phyloP scores from a whole-genome alignment of 1,139 yeast genomes.

The Nakaseomyces bracarensis region DNA sequence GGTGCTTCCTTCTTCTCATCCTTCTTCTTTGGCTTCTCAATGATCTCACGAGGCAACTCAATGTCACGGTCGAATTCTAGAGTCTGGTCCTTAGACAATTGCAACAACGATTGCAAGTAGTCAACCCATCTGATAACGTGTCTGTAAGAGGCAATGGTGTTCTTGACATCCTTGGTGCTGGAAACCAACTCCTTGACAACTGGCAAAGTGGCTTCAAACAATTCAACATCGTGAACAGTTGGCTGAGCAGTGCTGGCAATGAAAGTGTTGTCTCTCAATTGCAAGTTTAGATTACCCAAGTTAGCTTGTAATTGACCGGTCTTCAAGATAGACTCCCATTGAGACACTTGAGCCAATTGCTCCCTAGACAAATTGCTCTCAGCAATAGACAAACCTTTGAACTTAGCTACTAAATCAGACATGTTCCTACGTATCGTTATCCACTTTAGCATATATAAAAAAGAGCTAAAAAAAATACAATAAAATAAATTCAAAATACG shows the following conservation, averaged over 20 bases:
- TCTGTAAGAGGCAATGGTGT: slow-evolving; percentile 49
- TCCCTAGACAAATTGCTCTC: slow-evolving; percentile 34
- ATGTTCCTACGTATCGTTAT: slow-evolving; percentile 21
- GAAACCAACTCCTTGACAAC: slow-evolving; percentile 47
- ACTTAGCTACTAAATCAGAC: slow-evolving; percentile 40
- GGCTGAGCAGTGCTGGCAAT: slow-evolving; percentile 54
- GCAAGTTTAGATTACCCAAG: slow-evolving; percentile 54
- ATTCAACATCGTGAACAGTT: slow-evolving; percentile 57
- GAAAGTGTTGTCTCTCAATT: slow-evolving; percentile 62
- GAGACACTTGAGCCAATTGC: slow-evolving; percentile 68
- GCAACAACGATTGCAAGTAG: slow-evolving; percentile 60
- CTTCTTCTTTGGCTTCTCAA: slow-evolving; percentile 48
- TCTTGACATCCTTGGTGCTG: slow-evolving; percentile 30
- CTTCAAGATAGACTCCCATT: slow-evolving; percentile 66
- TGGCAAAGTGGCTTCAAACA: slow-evolving; percentile 59
- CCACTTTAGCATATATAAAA: slow-evolving; percentile 1
- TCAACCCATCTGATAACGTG: slow-evolving; percentile 91
- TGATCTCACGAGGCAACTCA: slow-evolving; percentile 60
- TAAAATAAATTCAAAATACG: no score
- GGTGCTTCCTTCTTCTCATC: slow-evolving; percentile 31
- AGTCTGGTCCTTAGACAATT: slow-evolving; percentile 46
- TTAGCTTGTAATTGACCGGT: slow-evolving; percentile 48
- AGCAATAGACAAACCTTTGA: slow-evolving; percentile 37
- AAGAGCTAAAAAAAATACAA: neutral
- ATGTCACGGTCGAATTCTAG: slow-evolving; percentile 49